These are phyloP conservation scores for Tagetes patula DNA, from an alignment of 129 eudicot genomes.

Conservation along the genomic window DNA sequence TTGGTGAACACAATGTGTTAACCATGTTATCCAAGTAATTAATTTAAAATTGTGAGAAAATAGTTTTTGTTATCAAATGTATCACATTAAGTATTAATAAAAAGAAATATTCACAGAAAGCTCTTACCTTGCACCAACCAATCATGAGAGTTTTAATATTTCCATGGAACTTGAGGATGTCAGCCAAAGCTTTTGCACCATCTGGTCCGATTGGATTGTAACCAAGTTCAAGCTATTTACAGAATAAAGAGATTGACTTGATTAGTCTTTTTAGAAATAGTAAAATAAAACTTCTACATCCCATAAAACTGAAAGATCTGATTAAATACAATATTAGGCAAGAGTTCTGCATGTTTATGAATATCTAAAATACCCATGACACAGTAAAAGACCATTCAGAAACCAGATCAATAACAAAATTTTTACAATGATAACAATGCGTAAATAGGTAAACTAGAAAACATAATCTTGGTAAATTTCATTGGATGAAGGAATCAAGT, in stretches of 20 bases:
- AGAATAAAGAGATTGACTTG: conserved; percentile 16
- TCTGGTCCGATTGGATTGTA: conserved; percentile 97
- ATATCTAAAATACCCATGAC: conserved; percentile 16
- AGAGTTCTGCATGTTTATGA: conserved; percentile 2
- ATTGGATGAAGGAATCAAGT: conserved; percentile 8
- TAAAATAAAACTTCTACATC: conserved; percentile 1
- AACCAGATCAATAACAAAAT: conserved; percentile 7
- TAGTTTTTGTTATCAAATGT: neutral
- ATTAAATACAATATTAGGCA: neutral
- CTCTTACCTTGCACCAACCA: conserved; percentile 96
- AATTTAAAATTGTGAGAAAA: neutral
- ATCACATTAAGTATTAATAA: neutral
- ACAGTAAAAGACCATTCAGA: neutral
- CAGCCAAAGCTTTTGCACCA: conserved; percentile 89
- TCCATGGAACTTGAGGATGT: conserved; percentile 91
- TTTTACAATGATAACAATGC: neutral
- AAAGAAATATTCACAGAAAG: conserved; percentile 1
- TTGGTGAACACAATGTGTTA: neutral
- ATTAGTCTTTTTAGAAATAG: neutral
- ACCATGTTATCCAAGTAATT: neutral
- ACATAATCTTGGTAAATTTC: neutral
- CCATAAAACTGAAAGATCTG: conserved; percentile 8
- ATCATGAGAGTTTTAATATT: conserved; percentile 80
- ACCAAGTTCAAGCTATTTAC: conserved; percentile 82
- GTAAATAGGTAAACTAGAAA: conserved; percentile 10